Evolutionary conservation across 2,329 filamentous ascomycete genomes (phyloP).

Genomic region (Plenodomus tracheiphilus): DNA sequence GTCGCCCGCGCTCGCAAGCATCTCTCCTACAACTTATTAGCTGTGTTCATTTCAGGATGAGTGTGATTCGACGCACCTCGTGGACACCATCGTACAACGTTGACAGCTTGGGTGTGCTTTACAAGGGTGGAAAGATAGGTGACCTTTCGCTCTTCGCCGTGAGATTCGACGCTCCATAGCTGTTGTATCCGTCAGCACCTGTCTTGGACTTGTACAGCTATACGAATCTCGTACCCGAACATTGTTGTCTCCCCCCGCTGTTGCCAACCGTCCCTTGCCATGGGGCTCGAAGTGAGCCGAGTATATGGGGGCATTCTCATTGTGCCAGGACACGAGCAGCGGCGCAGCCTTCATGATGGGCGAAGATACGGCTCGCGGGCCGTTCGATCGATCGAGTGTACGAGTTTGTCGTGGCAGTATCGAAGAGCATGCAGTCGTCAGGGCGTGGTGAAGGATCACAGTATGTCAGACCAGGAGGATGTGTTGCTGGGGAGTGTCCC

Average conservation of each 20-base stretch:
- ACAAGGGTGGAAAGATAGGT: slow-evolving; percentile 88
- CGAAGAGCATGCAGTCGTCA: slow-evolving; percentile 5
- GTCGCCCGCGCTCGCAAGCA: slow-evolving; percentile 92
- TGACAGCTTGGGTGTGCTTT: slow-evolving; percentile 96
- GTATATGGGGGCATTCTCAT: slow-evolving; percentile 95
- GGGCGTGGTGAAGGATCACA: slow-evolving; percentile 3
- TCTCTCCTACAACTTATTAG: slow-evolving; percentile 67
- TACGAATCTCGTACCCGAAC: slow-evolving; percentile 70
- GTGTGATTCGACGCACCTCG: slow-evolving; percentile 65
- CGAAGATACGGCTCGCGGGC: slow-evolving; percentile 25
- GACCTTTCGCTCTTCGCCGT: slow-evolving; percentile 84
- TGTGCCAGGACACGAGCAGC: slow-evolving; percentile 97
- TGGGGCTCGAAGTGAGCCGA: slow-evolving; percentile 94
- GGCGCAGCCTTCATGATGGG: slow-evolving; percentile 87
- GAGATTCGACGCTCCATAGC: slow-evolving; percentile 88
- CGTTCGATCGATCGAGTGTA: slow-evolving; percentile 5
- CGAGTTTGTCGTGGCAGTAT: background rate
- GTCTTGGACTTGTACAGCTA: background rate
- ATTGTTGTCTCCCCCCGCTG: slow-evolving; percentile 94
- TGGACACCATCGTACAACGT: slow-evolving; percentile 94
- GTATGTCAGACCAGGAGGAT: slow-evolving; percentile 2
- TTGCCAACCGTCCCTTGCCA: slow-evolving; percentile 89
- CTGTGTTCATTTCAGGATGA: slow-evolving; percentile 5
- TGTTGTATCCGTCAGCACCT: slow-evolving; percentile 50
- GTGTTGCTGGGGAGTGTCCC: slow-evolving; percentile 12